Base-by-base conservation (phyloP, 1,139 yeast species). In the Sugiyamaella japonica region DNA sequence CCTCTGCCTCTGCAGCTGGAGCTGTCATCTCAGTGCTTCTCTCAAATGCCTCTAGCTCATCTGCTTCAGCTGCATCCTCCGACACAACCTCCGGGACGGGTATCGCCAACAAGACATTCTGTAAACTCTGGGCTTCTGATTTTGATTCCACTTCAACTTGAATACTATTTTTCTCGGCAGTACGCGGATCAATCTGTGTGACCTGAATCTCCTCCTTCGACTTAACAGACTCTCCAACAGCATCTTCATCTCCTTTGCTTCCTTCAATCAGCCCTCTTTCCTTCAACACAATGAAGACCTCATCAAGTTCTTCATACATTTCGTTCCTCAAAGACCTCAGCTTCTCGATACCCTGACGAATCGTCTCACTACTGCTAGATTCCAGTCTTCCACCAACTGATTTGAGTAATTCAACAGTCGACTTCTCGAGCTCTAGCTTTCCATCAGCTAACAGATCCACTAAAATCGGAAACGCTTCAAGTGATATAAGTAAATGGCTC, bases 381-480 rank as follows among this genome's bases (percentile, higher is more conserved):
- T 48, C 52, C 39, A 48, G 17, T 13, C 31, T 45, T 23, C 40
- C 51, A 32, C 45, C 32, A 6, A 48, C 45, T 25, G 51, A 32
- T 31, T 23, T 13, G 16, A 37, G 34, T 32, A 48, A 40, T 12
- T 48, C 38, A 12, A 40, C 9, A 15, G 39, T 29, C 13, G 28
- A n/a, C 25, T 48, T 9, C 10, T 3, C 17, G 7, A 12, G n/a
- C 10, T 3, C 17, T 5, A 12, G n/a, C 9, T 10, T 16, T 20
- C 32, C 39, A 10, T 32, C 34, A 16, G 17, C 38, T 7, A 48
- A 3, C 23, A 48, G 31, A 16, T 48, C 51, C 8, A 48, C 45
- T 25, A 48, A 29, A 17, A 45, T 23, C n/a, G 17, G 29, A 25
- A 58, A 58, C 6, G 58, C 55, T 32, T 56, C 59, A 3, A 40